Percentiles rank a stretch among this genome's conserved stretches.
phyloP scores from a whole-genome alignment of 768 basidiomycete genomes.

The Phanerodontia chrysosporium region DNA sequence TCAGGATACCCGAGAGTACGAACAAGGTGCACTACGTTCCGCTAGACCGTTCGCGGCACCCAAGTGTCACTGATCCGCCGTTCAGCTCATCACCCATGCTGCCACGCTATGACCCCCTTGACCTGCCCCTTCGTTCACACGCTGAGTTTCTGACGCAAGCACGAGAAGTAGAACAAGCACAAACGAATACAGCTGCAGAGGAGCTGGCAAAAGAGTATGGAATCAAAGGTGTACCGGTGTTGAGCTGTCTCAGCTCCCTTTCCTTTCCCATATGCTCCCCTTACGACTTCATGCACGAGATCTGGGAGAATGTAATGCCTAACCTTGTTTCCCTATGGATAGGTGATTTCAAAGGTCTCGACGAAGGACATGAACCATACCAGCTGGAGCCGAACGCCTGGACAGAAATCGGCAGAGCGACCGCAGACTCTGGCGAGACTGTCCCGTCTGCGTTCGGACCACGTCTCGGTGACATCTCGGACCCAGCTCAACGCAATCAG shows the following conservation, averaged over 20 bases:
- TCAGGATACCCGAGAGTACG: slow-evolving; percentile 7
- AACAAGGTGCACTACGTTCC: slow-evolving; percentile 15
- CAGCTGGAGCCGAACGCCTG: slow-evolving; percentile 32
- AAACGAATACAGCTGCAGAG: background rate
- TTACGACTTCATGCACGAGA: slow-evolving; percentile 47
- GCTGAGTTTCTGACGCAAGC: slow-evolving; percentile 11
- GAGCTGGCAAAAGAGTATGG: slow-evolving; percentile 17
- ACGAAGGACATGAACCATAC: slow-evolving; percentile 19
- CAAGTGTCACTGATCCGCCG: background rate
- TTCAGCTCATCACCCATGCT: background rate
- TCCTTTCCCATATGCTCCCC: slow-evolving; percentile 38
- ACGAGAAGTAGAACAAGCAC: slow-evolving; percentile 10
- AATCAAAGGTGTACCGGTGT: slow-evolving; percentile 25
- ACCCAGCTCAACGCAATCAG: slow-evolving; percentile 18
- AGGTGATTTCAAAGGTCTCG: slow-evolving; percentile 37
- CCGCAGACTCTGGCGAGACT: slow-evolving; percentile 26
- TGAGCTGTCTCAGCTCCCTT: slow-evolving; percentile 29
- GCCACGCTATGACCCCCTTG: slow-evolving; percentile 7
- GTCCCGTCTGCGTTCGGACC: slow-evolving; percentile 38
- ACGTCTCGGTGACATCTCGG: slow-evolving; percentile 30
- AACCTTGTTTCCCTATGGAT: slow-evolving; percentile 40
- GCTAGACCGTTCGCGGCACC: slow-evolving; percentile 9
- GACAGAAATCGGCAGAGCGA: slow-evolving; percentile 36
- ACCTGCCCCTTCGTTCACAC: slow-evolving; percentile 18
- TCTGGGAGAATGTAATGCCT: slow-evolving; percentile 40